A percentile compares a stretch with the other conserved stretches of the same genome.
These are phyloP conservation scores for Thielaviopsis ethacetica DNA, from an alignment of 2,329 filamentous ascomycete genomes.

Conservation along the genomic window DNA sequence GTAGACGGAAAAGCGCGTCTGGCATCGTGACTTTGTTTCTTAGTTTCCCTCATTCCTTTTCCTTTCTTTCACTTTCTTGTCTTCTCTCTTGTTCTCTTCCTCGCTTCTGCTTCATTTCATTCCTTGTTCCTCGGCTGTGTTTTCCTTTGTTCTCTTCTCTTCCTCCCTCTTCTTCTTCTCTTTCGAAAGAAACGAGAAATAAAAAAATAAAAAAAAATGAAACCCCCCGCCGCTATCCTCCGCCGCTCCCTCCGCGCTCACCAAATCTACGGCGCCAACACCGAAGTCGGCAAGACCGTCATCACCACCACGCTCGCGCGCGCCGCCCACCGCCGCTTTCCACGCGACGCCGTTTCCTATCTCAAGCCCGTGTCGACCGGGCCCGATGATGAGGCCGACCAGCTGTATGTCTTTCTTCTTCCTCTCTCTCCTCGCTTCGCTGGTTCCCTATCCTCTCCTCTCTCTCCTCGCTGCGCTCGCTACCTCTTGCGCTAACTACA, in stretches of 20 bases:
- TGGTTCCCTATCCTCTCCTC: too few species aligned
- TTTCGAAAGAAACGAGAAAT: too few species aligned
- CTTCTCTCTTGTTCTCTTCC: neutral
- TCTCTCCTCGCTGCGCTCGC: too few species aligned
- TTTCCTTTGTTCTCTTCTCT: too few species aligned
- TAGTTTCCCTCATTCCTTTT: too few species aligned
- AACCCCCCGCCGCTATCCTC: conserved; percentile 41
- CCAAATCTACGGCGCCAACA: conserved; percentile 73
- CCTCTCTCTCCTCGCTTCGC: neutral
- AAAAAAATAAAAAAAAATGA: conserved; percentile 21
- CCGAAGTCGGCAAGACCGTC: conserved; percentile 72
- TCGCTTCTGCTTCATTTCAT: too few species aligned
- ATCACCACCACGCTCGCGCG: conserved; percentile 57
- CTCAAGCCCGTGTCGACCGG: conserved; percentile 75
- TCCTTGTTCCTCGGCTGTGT: too few species aligned
- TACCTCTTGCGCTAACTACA: too few species aligned
- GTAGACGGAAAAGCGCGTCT: too few species aligned
- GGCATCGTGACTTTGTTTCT: too few species aligned
- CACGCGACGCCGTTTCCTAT: conserved; percentile 39
- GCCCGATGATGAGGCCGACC: conserved; percentile 50
- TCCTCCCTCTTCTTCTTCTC: too few species aligned
- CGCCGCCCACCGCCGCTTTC: conserved; percentile 32
- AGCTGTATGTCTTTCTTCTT: neutral
- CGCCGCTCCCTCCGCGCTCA: conserved; percentile 53
- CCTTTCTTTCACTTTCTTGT: too few species aligned